Conservation (phyloP, 306 rosid genomes). For the Fagus sylvatica region DNA sequence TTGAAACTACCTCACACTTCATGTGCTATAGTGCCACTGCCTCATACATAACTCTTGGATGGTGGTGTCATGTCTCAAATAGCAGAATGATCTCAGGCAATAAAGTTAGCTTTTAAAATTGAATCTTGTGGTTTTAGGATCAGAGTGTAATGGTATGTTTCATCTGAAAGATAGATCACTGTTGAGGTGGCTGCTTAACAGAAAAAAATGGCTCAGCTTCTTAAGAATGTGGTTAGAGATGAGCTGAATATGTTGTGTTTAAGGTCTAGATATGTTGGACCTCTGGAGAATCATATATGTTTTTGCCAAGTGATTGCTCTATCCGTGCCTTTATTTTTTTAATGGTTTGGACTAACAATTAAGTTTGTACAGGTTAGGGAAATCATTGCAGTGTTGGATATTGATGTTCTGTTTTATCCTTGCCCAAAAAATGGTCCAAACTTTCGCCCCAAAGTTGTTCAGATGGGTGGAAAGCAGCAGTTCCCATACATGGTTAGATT, state of each 20-base stretch:
- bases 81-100: constrained; percentile 2
- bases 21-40: neutral
- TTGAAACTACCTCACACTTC: neutral
- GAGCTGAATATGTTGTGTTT: neutral
- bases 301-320: neutral
- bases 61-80: neutral
- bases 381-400: constrained; percentile 85
- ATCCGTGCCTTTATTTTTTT: neutral
- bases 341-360: constrained; percentile 32
- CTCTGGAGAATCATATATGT: neutral
- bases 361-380: constrained; percentile 75
- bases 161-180: neutral
- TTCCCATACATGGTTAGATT: constrained; percentile 91
- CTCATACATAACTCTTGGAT: neutral
- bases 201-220: neutral
- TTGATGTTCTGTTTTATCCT: constrained; percentile 92
- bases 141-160: neutral
- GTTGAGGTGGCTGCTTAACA: neutral
- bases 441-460: constrained; percentile 79
- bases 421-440: constrained; percentile 92
- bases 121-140: neutral
- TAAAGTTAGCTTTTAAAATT: neutral
- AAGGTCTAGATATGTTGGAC: constrained; percentile 13
- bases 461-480: constrained; percentile 91
- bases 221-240: neutral